These are phyloP conservation scores for Rhynchospora breviuscula DNA, from an alignment of 176 grass and related monocot genomes.

Conservation along the genomic window DNA sequence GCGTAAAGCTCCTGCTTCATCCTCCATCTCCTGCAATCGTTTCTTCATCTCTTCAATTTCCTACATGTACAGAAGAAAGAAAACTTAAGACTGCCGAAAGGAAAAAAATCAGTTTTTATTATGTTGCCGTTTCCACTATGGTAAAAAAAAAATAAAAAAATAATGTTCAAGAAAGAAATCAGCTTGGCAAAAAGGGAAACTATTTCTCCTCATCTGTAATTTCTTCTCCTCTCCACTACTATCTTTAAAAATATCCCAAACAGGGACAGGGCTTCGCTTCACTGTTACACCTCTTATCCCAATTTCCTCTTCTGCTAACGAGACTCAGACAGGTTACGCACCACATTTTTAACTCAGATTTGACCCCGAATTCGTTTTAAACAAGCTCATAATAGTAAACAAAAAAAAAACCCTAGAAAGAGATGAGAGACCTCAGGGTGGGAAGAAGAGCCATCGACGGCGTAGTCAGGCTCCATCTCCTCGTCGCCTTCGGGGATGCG, in stretches of 20 bases:
- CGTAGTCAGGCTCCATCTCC: slow-evolving; percentile 8
- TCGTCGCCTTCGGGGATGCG: neutral
- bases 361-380: neutral
- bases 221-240: neutral
- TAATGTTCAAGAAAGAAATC: neutral
- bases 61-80: neutral
- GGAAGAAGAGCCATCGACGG: slow-evolving; percentile 8
- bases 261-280: neutral
- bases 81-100: neutral
- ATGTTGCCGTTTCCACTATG: neutral
- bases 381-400: neutral
- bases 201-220: neutral
- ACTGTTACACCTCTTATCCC: neutral
- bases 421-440: slow-evolving; percentile 22
- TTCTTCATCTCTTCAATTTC: slow-evolving; percentile 38
- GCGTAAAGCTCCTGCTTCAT: slow-evolving; percentile 31
- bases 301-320: neutral
- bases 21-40: slow-evolving; percentile 37
- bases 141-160: neutral
- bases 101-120: neutral
- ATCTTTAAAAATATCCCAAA: neutral
- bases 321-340: neutral
- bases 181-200: neutral
- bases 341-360: neutral
- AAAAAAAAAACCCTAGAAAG: slow-evolving; percentile 16